Conservation (phyloP, 345 rosid species). For the Cardamine resedifolia region DNA sequence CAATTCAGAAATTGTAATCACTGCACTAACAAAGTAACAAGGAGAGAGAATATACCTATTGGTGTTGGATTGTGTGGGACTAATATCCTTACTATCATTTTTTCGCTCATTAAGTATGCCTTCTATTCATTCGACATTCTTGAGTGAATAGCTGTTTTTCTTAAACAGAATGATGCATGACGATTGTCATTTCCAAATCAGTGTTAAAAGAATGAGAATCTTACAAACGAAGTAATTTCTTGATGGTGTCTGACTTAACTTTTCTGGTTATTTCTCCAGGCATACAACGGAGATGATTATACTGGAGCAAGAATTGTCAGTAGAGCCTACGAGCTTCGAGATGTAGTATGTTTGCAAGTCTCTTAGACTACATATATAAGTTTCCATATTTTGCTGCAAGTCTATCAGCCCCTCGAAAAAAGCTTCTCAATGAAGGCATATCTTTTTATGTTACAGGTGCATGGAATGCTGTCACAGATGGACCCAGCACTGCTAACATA, state of each 20-base stretch:
- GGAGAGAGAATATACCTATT: not conserved
- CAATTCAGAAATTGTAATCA: not conserved
- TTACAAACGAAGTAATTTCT: not conserved
- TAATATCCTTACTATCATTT: not conserved
- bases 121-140: not conserved
- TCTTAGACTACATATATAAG: conserved; percentile 4
- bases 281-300: conserved; percentile 91
- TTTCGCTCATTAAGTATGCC: not conserved
- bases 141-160: not conserved
- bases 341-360: conserved; percentile 59
- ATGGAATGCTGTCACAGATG: conserved; percentile 99
- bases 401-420: not conserved
- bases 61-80: conserved; percentile 4
- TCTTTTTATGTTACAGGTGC: conserved; percentile 56
- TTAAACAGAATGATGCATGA: not conserved
- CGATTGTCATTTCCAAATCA: not conserved
- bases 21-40: not conserved
- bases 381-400: not conserved
- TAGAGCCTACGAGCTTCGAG: conserved; percentile 91
- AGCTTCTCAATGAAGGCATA: not conserved
- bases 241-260: conserved; percentile 16
- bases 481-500: conserved; percentile 81
- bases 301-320: conserved; percentile 94
- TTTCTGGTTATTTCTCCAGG: conserved; percentile 46
- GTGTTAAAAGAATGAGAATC: not conserved